Conservation (phyloP, 352 stramenopile species). For the Pilasporangium apinafurcum region DNA sequence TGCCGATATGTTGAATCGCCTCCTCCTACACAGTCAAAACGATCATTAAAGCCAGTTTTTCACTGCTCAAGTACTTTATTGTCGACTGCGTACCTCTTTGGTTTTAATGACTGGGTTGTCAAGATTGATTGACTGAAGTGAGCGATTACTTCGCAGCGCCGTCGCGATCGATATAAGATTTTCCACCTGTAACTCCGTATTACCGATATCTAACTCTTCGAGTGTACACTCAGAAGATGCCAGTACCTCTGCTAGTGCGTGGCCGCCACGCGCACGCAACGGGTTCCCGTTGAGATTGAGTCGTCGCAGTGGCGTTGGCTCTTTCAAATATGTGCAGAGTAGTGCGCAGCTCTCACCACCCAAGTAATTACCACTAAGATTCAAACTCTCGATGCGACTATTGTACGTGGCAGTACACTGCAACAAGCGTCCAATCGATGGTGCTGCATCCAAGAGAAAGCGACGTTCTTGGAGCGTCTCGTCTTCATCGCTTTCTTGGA, state of each 20-base stretch:
- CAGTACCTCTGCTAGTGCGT: slow-evolving; percentile 46
- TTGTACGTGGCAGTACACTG: slow-evolving; percentile 38
- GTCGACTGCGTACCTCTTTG: slow-evolving; percentile 40
- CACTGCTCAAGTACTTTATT: too few species aligned
- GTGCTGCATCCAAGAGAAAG: slow-evolving; percentile 36
- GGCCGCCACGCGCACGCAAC: slow-evolving; percentile 34
- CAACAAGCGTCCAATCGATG: slow-evolving; percentile 36
- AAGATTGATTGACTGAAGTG: slow-evolving; percentile 34
- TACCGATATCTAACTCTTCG: slow-evolving; percentile 43
- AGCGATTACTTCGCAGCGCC: slow-evolving; percentile 33
- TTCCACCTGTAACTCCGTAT: slow-evolving; percentile 47
- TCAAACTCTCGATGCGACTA: slow-evolving; percentile 42
- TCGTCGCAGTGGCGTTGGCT: slow-evolving; percentile 23
- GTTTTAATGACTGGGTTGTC: slow-evolving; percentile 53
- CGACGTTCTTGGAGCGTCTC: slow-evolving; percentile 25
- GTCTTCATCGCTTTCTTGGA: slow-evolving; percentile 9
- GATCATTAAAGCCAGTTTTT: too few species aligned
- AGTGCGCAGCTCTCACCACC: slow-evolving; percentile 50
- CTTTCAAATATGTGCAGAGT: slow-evolving; percentile 38
- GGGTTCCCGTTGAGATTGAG: slow-evolving; percentile 54
- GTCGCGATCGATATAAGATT: slow-evolving; percentile 65
- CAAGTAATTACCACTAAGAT: slow-evolving; percentile 53
- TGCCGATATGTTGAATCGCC: slow-evolving; percentile 61
- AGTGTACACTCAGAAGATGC: slow-evolving; percentile 19
- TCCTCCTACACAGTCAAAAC: slow-evolving; percentile 33